Evolutionary conservation across 768 basidiomycete species (phyloP), one percentile per base, ranked within the genome.

Genomic region (Porpolomopsis calyptriformis): DNA sequence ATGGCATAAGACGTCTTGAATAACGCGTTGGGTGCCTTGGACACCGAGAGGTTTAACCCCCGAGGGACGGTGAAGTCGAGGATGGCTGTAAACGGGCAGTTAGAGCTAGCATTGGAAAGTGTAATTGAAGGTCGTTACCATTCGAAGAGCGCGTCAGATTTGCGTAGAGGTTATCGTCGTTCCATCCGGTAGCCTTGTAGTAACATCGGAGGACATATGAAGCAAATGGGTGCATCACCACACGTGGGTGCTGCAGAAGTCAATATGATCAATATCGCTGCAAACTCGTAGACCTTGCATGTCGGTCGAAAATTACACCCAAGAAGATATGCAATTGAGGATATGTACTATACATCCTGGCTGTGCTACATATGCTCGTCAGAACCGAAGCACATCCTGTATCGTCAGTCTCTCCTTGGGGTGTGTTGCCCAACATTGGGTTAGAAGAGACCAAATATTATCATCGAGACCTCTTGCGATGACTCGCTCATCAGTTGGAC

Each of bases 121-220:
- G 34, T 4, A 29, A 43, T 47, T 8, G 50, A 24, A n/a, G n/a
- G n/a, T n/a, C 26, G 35, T 11, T 33, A 43, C 91, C 86, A 65
- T 76, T 82, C 1, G 92, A 94, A 27, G 90, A 86, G 45, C 88
- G 78, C 1, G 90, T 96, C 36, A 98, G 56, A 53, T 93, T 89
- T 2, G 85, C 78, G 57, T 89, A 97, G 18, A 94, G 70, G 57
- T 94, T 94, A 64, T 97, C 93, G 60, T 94, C 89, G 55, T 91
- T 92, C 94, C 94, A 98, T 51, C 89, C 87, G 25, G 90, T 96
- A n/a, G 80, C 80, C 53, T 77, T 76, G 70, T 90, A 92, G 64
- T 94, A 97, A 61, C 74, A 82, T 52, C 85, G 82, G 29, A 97
- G 71, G 47, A 97, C 83, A 66, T 90, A 88, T 11, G 85, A 77